Percentiles rank a stretch among this genome's conserved stretches.
Evolutionary conservation across 2,329 filamentous ascomycete species (phyloP).

Genomic region (Emericellopsis cladophorae): DNA sequence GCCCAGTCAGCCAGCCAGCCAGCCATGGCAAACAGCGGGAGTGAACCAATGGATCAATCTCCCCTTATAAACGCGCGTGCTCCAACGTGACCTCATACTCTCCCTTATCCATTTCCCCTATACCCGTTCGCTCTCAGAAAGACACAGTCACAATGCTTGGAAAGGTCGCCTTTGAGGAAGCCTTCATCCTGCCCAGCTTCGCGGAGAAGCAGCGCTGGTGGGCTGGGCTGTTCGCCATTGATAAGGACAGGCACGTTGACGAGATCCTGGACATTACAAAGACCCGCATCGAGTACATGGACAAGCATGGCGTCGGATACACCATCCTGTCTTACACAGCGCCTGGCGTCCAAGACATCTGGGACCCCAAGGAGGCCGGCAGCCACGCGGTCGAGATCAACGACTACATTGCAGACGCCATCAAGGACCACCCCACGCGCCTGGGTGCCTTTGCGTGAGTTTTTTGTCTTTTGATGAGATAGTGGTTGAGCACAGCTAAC

Average conservation of each 20-base stretch:
- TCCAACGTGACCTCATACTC: too few species aligned
- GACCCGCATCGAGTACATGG: conserved; percentile 26
- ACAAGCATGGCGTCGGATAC: conserved; percentile 34
- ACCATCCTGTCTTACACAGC: conserved; percentile 34
- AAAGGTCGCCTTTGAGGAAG: conserved; percentile 50
- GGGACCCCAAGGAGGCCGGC: conserved; percentile 26
- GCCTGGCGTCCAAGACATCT: conserved; percentile 33
- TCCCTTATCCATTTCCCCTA: too few species aligned
- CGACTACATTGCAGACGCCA: conserved; percentile 23
- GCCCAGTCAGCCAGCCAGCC: too few species aligned
- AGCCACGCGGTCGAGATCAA: conserved; percentile 27
- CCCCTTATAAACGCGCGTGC: too few species aligned
- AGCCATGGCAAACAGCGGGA: too few species aligned
- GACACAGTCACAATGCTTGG: conserved; percentile 17
- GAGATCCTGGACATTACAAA: conserved; percentile 35
- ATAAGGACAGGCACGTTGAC: conserved; percentile 41
- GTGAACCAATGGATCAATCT: too few species aligned
- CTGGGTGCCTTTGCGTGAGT: conserved; percentile 34
- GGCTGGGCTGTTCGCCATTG: conserved; percentile 45
- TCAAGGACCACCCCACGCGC: conserved; percentile 23
- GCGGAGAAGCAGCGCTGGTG: conserved; percentile 47
- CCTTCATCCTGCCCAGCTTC: conserved; percentile 46
- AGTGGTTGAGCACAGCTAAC: not conserved
- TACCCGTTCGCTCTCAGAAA: not conserved
- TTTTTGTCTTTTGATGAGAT: too few species aligned